Evolutionary conservation across 768 basidiomycete species (phyloP).

Genomic region (Dacryopinax spathularia): DNA sequence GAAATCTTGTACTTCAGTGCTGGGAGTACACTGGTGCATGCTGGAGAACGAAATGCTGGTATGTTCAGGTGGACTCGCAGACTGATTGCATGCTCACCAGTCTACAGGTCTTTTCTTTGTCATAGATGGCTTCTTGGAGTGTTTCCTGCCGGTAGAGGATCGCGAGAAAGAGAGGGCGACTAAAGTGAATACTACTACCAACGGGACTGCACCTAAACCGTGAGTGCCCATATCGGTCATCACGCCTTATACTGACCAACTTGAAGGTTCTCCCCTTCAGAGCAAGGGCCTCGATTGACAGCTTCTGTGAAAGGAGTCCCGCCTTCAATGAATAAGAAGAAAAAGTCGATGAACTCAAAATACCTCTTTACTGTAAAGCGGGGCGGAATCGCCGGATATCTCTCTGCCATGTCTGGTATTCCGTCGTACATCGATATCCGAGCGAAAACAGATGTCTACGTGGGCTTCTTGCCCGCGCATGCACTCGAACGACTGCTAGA

Average conservation of each 20-base stretch:
- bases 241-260: neutral
- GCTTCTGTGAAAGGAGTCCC: constrained; percentile 6
- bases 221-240: neutral
- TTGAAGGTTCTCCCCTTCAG: neutral
- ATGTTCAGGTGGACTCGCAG: constrained; percentile 7
- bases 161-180: neutral
- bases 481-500: constrained; percentile 84
- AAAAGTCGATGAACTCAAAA: constrained; percentile 35
- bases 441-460: constrained; percentile 97
- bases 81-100: neutral
- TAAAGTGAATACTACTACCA: neutral
- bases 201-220: neutral
- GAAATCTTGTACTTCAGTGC: constrained; percentile 89
- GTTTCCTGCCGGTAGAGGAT: constrained; percentile 49
- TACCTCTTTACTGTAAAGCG: constrained; percentile 89
- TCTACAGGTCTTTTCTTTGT: constrained; percentile 71
- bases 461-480: constrained; percentile 81
- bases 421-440: constrained; percentile 93
- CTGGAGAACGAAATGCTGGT: constrained; percentile 84
- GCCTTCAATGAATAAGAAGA: constrained; percentile 25
- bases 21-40: constrained; percentile 71
- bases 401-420: constrained; percentile 80
- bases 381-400: constrained; percentile 93
- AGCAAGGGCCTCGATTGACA: neutral
- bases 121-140: constrained; percentile 91